Evolutionary conservation across 2,329 filamentous ascomycete species (phyloP).

Genomic region (Thermothelomyces thermophilus): DNA sequence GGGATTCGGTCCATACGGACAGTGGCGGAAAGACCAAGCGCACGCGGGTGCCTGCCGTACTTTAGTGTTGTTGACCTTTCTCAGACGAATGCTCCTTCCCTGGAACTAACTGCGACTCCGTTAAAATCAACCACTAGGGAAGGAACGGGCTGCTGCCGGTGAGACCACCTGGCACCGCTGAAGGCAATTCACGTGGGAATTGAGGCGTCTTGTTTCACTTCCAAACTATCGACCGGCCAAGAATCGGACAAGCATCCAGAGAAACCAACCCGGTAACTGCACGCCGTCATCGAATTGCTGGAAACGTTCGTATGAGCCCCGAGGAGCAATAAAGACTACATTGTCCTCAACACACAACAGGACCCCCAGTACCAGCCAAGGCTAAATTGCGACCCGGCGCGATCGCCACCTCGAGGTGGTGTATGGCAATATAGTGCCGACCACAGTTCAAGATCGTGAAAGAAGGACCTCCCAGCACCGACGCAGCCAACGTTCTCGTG

Average conservation of each 20-base stretch:
- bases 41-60: background rate
- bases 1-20: too few relatives aligned
- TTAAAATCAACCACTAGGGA: background rate
- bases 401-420: too few relatives aligned
- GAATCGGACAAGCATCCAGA: background rate
- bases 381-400: too few relatives aligned
- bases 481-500: background rate
- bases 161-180: constrained; percentile 6
- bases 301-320: background rate
- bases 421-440: too few relatives aligned
- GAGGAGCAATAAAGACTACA: background rate
- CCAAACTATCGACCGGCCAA: background rate
- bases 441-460: too few relatives aligned
- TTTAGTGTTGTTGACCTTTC: background rate
- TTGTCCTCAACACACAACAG: background rate
- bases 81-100: background rate
- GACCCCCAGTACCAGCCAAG: too few relatives aligned
- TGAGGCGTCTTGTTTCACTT: constrained; percentile 6
- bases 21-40: background rate
- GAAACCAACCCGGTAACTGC: background rate
- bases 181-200: background rate
- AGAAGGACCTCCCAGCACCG: background rate
- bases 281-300: background rate
- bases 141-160: background rate
- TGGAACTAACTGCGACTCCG: background rate